Evolutionary conservation across 2,329 filamentous ascomycete species (phyloP).

Genomic region (Ceratocystis harringtonii): DNA sequence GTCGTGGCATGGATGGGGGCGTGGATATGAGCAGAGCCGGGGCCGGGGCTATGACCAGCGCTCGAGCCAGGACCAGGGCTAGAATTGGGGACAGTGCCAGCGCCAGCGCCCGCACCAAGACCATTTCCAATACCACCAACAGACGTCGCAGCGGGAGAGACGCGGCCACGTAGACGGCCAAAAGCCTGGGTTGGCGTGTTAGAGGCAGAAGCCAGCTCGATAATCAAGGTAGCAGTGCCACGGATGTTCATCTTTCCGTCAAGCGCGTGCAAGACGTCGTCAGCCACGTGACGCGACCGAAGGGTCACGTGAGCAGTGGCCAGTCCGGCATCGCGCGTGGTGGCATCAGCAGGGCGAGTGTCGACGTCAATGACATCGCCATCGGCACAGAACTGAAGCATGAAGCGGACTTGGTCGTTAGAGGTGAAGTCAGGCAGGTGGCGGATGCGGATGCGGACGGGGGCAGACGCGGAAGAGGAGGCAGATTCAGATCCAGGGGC

Average conservation of each 20-base stretch:
- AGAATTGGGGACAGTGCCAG: neutral
- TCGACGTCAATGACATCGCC: constrained; percentile 15
- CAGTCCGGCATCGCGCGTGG: constrained; percentile 8
- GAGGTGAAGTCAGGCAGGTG: constrained; percentile 11
- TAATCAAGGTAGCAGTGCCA: constrained; percentile 10
- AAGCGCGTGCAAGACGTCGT: constrained; percentile 13
- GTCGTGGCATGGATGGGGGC: neutral
- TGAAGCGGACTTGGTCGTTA: constrained; percentile 11
- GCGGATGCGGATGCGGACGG: constrained; percentile 10
- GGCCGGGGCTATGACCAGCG: neutral
- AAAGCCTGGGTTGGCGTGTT: constrained; percentile 14
- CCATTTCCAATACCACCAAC: no score
- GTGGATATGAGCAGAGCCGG: neutral
- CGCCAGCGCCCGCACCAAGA: neutral
- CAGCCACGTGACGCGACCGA: constrained; percentile 13
- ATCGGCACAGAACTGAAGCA: constrained; percentile 15
- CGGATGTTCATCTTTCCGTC: constrained; percentile 16
- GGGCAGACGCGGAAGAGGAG: neutral
- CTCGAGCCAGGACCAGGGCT: neutral
- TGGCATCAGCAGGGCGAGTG: neutral
- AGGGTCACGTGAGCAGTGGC: constrained; percentile 11
- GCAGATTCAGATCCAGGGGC: no score
- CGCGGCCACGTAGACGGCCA: constrained; percentile 11
- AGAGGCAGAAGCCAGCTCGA: constrained; percentile 11
- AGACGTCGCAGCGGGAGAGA: neutral